A percentile compares a stretch with the other conserved stretches of the same genome.
phyloP scores from a whole-genome alignment of 768 basidiomycete genomes.

The Rhizopogon rudus region DNA sequence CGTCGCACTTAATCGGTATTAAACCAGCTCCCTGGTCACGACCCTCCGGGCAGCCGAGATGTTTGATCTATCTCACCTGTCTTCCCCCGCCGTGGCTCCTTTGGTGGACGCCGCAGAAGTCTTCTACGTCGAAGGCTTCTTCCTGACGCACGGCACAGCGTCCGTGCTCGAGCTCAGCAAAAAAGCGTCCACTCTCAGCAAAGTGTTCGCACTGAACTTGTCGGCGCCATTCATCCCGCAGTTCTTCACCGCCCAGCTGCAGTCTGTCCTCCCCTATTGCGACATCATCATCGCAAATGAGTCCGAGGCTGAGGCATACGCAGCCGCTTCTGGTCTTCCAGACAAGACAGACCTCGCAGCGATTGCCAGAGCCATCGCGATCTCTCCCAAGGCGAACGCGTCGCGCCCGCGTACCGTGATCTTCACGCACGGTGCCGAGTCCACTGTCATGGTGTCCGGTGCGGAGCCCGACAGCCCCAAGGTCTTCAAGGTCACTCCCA shows the following conservation, averaged over 20 bases:
- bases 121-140: conserved; percentile 96
- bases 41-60: conserved; percentile 87
- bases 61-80: conserved; percentile 78
- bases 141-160: conserved; percentile 88
- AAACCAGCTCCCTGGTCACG: conserved; percentile 81
- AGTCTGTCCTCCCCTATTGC: conserved; percentile 74
- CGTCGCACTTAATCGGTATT: background rate
- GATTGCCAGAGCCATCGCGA: conserved; percentile 76
- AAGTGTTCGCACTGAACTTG: conserved; percentile 90
- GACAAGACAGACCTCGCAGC: conserved; percentile 58
- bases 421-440: conserved; percentile 84
- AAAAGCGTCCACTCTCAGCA: conserved; percentile 68
- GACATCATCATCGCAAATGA: conserved; percentile 98
- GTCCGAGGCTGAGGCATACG: conserved; percentile 87
- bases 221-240: conserved; percentile 97
- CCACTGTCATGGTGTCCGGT: conserved; percentile 72
- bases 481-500: conserved; percentile 50
- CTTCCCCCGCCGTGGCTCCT: conserved; percentile 67
- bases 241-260: conserved; percentile 83
- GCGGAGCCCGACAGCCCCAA: conserved; percentile 50
- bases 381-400: conserved; percentile 67
- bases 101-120: conserved; percentile 76
- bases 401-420: conserved; percentile 77
- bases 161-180: conserved; percentile 70
- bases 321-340: conserved; percentile 62